Base-by-base conservation (phyloP, 768 basidiomycete species). In the Auriscalpium microsporum region DNA sequence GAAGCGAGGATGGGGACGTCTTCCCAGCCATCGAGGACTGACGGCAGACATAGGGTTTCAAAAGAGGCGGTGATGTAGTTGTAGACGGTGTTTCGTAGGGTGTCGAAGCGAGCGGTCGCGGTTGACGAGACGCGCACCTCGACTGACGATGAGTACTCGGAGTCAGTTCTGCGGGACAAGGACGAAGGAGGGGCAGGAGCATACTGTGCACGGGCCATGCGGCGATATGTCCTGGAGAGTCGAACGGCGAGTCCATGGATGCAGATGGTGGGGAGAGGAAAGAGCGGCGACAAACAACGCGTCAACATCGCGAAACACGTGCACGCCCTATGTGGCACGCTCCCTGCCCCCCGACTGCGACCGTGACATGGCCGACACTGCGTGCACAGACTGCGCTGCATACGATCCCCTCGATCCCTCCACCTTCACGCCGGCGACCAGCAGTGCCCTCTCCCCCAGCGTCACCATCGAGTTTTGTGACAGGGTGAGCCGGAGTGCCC, bases 401-500 rank as follows among this genome's bases (percentile, higher is more conserved):
- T 45, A 65, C 17, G 60, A 63, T 53, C 59, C 67, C 8, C 61
- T 77, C 44, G 78, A 85, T 58, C 71, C 76, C 3, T 66, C 77
- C 0, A 78, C 78, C 0, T 87, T 88, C 64, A 67, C 78, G 10
- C 78, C 79, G 54, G 86, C 85, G 28, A 4, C 28, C 28, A 28
- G 28, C 28, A 28, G 28, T 19, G 65, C 75, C 36, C 68, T 66
- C 6, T n/a, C 55, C 10, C 82, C 88, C 3, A 78, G 78, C 33
- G 71, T 95, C n/a, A 79, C 78, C 8, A 88, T 97, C 59, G 94
- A 97, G 68, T 97, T 92, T 66, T 97, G 94, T 68, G 90, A 94
- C 68, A 76, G 91, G 73, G 90, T 92, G 66, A 65, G 87, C 75
- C 11, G 14, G 51, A 50, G 50, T 54, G 53, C 28, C 28, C 28